These are phyloP conservation scores for Wickerhamomyces kurtzmanii DNA, from an alignment of 805 yeast genomes.

Conservation along the genomic window DNA sequence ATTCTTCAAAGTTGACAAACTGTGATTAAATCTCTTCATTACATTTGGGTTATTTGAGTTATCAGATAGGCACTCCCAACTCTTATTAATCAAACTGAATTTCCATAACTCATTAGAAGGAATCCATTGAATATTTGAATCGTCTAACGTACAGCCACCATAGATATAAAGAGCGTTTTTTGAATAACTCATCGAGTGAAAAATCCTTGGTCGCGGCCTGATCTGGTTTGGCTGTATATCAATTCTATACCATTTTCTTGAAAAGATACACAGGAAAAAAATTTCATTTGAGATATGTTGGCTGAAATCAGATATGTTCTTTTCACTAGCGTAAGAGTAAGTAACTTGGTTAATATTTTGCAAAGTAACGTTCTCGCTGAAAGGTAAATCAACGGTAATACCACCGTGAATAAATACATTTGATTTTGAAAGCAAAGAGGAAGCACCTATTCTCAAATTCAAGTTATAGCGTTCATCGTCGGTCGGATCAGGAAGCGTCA, in stretches of 20 bases:
- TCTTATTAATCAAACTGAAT: slow-evolving; percentile 38
- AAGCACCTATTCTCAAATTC: slow-evolving; percentile 61
- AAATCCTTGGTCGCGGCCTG: slow-evolving; percentile 31
- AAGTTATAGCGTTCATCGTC: slow-evolving; percentile 42
- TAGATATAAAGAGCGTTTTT: slow-evolving; percentile 44
- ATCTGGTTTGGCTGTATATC: slow-evolving; percentile 11
- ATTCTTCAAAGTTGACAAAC: slow-evolving; percentile 30
- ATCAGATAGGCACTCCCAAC: slow-evolving; percentile 45
- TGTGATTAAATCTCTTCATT: slow-evolving; percentile 41
- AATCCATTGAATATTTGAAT: slow-evolving; percentile 23
- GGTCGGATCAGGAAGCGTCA: slow-evolving; percentile 43
- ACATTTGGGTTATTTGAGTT: slow-evolving; percentile 26
- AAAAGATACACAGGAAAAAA: slow-evolving; percentile 49
- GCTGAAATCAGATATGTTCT: not conserved
- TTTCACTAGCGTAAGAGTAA: slow-evolving; percentile 1
- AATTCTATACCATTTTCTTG: slow-evolving; percentile 46
- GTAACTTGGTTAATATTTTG: not conserved
- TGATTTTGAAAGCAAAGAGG: slow-evolving; percentile 47
- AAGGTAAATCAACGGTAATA: slow-evolving; percentile 38
- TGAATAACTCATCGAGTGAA: slow-evolving; percentile 45
- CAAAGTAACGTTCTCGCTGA: slow-evolving; percentile 1
- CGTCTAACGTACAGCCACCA: slow-evolving; percentile 51
- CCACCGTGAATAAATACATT: slow-evolving; percentile 64
- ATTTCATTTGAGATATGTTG: slow-evolving; percentile 53
- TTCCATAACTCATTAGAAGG: slow-evolving; percentile 65